Evolutionary conservation across 805 yeast species (phyloP), one percentile per base, ranked within the genome.

Genomic region (Sungouiella thailandica): DNA sequence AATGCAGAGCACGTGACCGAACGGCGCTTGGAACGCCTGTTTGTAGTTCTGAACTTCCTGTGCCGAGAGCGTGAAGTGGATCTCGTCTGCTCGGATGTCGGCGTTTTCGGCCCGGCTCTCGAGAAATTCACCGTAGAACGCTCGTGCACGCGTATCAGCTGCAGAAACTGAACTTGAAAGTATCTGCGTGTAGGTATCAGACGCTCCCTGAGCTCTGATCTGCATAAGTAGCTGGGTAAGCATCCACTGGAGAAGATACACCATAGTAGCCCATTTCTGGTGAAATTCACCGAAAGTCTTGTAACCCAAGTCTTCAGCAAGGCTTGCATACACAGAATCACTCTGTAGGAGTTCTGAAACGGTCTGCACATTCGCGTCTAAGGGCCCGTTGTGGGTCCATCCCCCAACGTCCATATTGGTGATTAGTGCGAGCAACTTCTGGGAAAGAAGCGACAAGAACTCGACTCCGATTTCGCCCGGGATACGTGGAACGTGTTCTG

Each of bases 181-280:
- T n/a, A n/a, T n/a, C n/a, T n/a, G n/a, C n/a, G n/a, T n/a, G n/a
- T n/a, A n/a, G n/a, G n/a, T n/a, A n/a, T n/a, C n/a, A n/a, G n/a
- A n/a, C n/a, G n/a, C n/a, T n/a, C n/a, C n/a, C n/a, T n/a, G n/a
- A n/a, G 22, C 7, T 19, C 9, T 9, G 22, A 19, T 7, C 22
- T 9, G 25, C 5, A 5, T 7, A 13, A 23, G 4, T 9, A 24
- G 27, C 8, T 23, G 26, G 5, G 4, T 17, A 12, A 54, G 39
- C 8, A 56, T 22, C 61, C 62, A 57, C 23, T 43, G 49, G 5
- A 48, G 36, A 17, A 54, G 28, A 23, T 44, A 54, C 31, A 46
- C 45, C 7, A 50, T 32, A 34, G 50, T 58, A 17, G 38, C 29
- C 66, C 66, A 60, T 3, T 32, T 24, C 19, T 43, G 52, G 5